Conservation (phyloP, 805 yeast genomes). For the Ogataea glucozyma region DNA sequence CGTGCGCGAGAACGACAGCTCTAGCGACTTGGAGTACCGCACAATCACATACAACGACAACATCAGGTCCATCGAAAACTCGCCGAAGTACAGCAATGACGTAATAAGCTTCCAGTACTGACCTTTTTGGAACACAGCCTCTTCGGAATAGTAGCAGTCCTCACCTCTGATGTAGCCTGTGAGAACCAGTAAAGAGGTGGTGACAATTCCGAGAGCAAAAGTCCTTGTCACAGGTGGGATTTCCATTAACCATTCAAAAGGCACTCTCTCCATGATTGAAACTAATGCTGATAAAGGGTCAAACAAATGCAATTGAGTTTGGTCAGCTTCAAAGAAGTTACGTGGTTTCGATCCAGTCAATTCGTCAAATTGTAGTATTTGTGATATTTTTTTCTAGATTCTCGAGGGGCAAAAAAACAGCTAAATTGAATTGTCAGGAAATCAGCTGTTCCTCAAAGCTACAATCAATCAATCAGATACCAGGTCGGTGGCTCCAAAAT, state of each 20-base stretch:
- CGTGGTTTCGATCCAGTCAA: too few species aligned
- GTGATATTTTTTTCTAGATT: too few species aligned
- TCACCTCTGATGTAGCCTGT: slow-evolving; percentile 35
- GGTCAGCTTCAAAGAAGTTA: too few species aligned
- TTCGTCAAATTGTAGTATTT: too few species aligned
- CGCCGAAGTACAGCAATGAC: slow-evolving; percentile 42
- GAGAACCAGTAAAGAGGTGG: slow-evolving; percentile 36
- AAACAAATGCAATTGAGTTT: too few species aligned
- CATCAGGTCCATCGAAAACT: slow-evolving; percentile 39
- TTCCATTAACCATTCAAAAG: slow-evolving; percentile 42
- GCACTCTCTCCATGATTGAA: slow-evolving; percentile 37
- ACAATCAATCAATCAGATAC: too few species aligned
- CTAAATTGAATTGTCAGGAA: too few species aligned
- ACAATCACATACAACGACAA: slow-evolving; percentile 38
- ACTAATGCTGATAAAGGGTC: neutral
- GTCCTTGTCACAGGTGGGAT: slow-evolving; percentile 49
- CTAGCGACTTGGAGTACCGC: slow-evolving; percentile 42
- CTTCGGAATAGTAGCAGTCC: slow-evolving; percentile 38
- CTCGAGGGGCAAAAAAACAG: too few species aligned
- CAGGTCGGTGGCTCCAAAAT: too few species aligned
- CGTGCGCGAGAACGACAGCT: slow-evolving; percentile 34
- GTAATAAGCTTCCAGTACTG: slow-evolving; percentile 41
- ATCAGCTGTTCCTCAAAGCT: too few species aligned
- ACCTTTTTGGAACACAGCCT: slow-evolving; percentile 40
- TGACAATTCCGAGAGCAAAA: slow-evolving; percentile 36